Base-by-base conservation (phyloP, 768 basidiomycete genomes). In the Pulveroboletus sp. region DNA sequence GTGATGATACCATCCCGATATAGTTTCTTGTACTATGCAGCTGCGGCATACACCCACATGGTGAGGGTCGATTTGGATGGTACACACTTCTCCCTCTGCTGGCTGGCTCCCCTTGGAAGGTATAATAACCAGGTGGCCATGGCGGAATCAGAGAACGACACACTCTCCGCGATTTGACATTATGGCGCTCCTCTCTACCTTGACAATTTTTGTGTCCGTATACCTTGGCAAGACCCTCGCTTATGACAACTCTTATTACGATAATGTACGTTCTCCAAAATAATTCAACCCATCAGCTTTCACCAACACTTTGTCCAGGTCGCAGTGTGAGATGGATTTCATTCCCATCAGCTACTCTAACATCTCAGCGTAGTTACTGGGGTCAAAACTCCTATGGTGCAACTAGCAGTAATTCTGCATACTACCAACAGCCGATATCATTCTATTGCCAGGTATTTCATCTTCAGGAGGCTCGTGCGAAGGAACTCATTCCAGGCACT, bases 371-470 rank as follows among this genome's bases (percentile, higher is more conserved):
- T 60, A 84, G 83, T 27, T 86, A 85, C 61, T 87, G 82, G 82
- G 87, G 85, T 49, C 84, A 88, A 64, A 82, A 87, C 56, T 85
- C 85, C 2, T 84, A 85, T 50, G 85, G 85, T 34, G 85, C 84
- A 10, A 70, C 68, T 6, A 72, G 77, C 51, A 60, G 60, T 19
- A 74, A 84, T 50, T 63, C 71, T 1, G 74, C 79, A 25, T 73
- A 82, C 57, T 84, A 69, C 51, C 84, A 87, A 69, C 75, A 85
- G 60, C 68, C 75, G 0, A 69, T 87, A 45, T 76, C 78, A 5
- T 83, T 74, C 60, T 87, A 86, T 62, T 86, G 84, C 63, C 74
- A 79, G 57, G 82, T 79, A 43, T 49, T 69, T 59, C 37, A 6
- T 49, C 42, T 32, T 47, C 14, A 14, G 19, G 31, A 42, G 2